phyloP scores from a whole-genome alignment of 2,329 filamentous ascomycete genomes.

The Exophiala sp. region DNA sequence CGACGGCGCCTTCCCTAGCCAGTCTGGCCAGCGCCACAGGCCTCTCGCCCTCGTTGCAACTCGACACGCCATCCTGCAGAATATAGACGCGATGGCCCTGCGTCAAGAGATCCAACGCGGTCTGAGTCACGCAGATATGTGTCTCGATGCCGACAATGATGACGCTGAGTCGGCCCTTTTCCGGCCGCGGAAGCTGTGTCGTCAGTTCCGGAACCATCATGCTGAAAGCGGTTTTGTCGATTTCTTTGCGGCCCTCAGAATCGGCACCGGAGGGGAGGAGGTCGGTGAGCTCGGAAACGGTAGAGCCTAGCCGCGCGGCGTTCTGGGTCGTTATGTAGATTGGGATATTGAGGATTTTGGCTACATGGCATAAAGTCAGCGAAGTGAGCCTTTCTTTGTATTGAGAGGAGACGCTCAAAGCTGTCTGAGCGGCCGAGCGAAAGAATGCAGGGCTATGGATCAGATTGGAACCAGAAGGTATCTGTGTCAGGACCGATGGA shows the following conservation, averaged over 20 bases:
- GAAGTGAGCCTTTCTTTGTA: too few species aligned
- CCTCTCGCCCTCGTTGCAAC: conserved; percentile 77
- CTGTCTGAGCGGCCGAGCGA: too few species aligned
- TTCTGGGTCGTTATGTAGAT: conserved; percentile 84
- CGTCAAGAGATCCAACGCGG: conserved; percentile 70
- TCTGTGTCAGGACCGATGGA: conserved; percentile 13
- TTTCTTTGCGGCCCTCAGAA: too few species aligned
- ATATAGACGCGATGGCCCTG: conserved; percentile 78
- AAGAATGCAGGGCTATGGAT: too few species aligned
- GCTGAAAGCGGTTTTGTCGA: conserved; percentile 85
- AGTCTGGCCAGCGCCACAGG: conserved; percentile 70
- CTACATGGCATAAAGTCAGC: conserved; percentile 29
- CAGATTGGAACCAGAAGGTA: background rate
- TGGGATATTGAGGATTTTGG: conserved; percentile 63
- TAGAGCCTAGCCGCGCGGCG: conserved; percentile 68
- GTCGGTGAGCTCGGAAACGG: conserved; percentile 65
- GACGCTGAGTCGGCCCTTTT: conserved; percentile 36
- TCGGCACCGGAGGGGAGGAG: conserved; percentile 40
- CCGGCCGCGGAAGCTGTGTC: conserved; percentile 23
- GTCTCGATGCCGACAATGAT: conserved; percentile 86
- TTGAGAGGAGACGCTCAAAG: too few species aligned
- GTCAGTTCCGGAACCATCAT: conserved; percentile 66
- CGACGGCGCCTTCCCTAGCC: conserved; percentile 65
- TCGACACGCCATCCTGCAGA: conserved; percentile 82
- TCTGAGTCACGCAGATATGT: conserved; percentile 94